Conservation (phyloP, 768 basidiomycete species). For the Roridomyces roridus region DNA sequence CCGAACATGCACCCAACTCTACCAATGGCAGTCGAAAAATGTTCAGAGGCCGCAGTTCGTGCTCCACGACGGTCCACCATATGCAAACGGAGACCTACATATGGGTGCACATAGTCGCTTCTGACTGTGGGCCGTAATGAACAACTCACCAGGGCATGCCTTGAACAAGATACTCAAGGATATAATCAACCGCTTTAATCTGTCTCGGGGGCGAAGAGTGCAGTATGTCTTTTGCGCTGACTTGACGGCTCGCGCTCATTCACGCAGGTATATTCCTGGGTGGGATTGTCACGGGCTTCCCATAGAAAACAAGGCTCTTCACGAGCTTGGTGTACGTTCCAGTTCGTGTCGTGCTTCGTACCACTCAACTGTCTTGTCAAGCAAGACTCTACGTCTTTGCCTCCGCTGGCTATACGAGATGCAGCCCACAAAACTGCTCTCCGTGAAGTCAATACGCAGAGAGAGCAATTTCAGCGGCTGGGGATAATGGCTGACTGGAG, state of each 20-base stretch:
- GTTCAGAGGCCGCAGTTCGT: constrained; percentile 76
- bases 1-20: constrained; percentile 76
- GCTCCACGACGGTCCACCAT: constrained; percentile 95
- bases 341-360: not conserved
- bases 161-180: constrained; percentile 97
- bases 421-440: constrained; percentile 77
- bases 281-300: constrained; percentile 99
- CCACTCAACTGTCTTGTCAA: constrained; percentile 4
- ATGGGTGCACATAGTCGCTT: constrained; percentile 65
- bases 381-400: constrained; percentile 59
- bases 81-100: constrained; percentile 95
- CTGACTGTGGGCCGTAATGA: not conserved
- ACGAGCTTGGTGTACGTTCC: constrained; percentile 67
- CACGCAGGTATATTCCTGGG: constrained; percentile 84
- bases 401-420: constrained; percentile 65
- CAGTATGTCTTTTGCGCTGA: constrained; percentile 59
- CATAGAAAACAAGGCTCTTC: constrained; percentile 92
- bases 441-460: constrained; percentile 77
- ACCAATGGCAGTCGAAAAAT: constrained; percentile 80
- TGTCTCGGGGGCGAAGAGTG: constrained; percentile 77
- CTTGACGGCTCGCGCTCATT: constrained; percentile 1
- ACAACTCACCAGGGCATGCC: constrained; percentile 76
- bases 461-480: constrained; percentile 77
- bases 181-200: constrained; percentile 89
- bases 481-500: constrained; percentile 95